Evolutionary conservation across 2,329 filamentous ascomycete species (phyloP).

Genomic region (Sarocladiaceae sp.): DNA sequence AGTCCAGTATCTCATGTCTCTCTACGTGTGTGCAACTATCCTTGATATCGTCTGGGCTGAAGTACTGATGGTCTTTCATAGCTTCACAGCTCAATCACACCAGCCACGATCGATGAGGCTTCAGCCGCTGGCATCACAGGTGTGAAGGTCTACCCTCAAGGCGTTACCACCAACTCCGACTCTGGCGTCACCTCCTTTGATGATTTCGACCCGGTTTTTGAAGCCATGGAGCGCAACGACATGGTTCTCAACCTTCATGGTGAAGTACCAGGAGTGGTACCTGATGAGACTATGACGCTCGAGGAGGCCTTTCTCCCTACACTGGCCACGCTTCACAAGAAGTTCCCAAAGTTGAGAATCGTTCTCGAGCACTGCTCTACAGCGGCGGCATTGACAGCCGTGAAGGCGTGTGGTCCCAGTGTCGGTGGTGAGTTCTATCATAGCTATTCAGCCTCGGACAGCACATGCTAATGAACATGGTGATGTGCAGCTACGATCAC

Average conservation of each 20-base stretch:
- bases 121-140: constrained; percentile 66
- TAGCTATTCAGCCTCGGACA: neutral
- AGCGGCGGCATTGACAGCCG: constrained; percentile 72
- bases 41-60: too few species aligned
- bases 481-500: constrained; percentile 65
- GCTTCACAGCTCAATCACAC: constrained; percentile 59
- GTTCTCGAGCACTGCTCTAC: constrained; percentile 86
- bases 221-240: constrained; percentile 80
- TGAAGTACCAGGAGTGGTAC: constrained; percentile 60
- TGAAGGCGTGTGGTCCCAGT: constrained; percentile 69
- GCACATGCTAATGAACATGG: neutral
- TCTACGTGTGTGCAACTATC: constrained; percentile 42
- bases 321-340: constrained; percentile 64
- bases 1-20: constrained; percentile 69
- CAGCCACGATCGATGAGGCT: constrained; percentile 68
- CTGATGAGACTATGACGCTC: constrained; percentile 36
- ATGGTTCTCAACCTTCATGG: constrained; percentile 93
- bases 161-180: constrained; percentile 61
- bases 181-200: constrained; percentile 68
- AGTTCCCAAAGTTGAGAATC: constrained; percentile 69
- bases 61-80: too few species aligned
- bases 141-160: constrained; percentile 66
- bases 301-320: constrained; percentile 72
- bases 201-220: constrained; percentile 73
- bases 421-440: constrained; percentile 51